phyloP scores from a whole-genome alignment of 345 rosid species.

The Dovyalis caffra region DNA sequence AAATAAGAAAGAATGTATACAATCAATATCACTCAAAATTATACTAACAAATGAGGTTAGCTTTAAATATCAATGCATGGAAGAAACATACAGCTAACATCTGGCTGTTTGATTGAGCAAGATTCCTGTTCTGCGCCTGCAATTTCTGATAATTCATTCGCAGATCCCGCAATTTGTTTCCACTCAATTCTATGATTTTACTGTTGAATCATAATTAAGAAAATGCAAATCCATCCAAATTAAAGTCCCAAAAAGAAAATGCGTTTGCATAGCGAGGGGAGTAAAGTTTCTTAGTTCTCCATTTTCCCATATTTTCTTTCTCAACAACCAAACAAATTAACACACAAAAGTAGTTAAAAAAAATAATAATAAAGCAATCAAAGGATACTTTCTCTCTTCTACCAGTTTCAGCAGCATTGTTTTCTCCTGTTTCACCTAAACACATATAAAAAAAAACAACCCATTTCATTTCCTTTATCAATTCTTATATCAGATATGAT shows the following conservation, averaged over 20 bases:
- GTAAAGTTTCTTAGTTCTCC: neutral
- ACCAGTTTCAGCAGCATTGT: conserved; percentile 52
- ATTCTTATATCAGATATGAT: neutral
- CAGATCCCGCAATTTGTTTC: conserved; percentile 46
- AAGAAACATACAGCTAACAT: conserved; percentile 48
- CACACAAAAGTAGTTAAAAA: neutral
- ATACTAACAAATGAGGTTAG: conserved; percentile 1
- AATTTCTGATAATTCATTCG: conserved; percentile 43
- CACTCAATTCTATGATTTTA: conserved; percentile 55
- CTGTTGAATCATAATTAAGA: conserved; percentile 41
- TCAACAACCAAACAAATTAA: neutral
- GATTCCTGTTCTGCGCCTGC: conserved; percentile 58
- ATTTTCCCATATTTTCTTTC: neutral
- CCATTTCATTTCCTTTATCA: neutral
- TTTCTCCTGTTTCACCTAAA: conserved; percentile 55
- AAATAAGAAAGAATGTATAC: neutral
- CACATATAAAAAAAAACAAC: neutral
- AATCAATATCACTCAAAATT: conserved; percentile 5
- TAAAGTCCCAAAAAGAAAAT: neutral
- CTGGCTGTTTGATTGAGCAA: conserved; percentile 63
- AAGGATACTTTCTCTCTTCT: conserved; percentile 79
- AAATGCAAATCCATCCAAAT: conserved; percentile 6
- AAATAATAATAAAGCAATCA: neutral
- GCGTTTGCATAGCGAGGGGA: no score
- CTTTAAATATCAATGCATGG: neutral